phyloP scores from a whole-genome alignment of 1,284 basidiomycete species.

The Ustilago loliicola region DNA sequence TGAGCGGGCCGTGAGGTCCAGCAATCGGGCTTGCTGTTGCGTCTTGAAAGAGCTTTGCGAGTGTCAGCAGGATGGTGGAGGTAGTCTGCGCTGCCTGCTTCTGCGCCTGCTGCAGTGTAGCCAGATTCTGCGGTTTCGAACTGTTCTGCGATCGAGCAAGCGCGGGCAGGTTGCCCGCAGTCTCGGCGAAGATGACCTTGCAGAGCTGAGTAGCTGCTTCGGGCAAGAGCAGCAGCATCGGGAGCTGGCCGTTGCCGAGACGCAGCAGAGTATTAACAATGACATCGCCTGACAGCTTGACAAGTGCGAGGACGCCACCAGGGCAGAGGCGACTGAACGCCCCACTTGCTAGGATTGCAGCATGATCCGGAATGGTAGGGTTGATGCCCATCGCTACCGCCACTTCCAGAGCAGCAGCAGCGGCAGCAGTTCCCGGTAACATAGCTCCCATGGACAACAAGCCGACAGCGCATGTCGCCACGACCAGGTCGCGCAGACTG shows the following conservation, averaged over 20 bases:
- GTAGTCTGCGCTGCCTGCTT: constrained; percentile 72
- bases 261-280: constrained; percentile 54
- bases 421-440: constrained; percentile 54
- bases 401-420: constrained; percentile 50
- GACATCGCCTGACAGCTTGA: constrained; percentile 57
- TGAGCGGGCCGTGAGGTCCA: constrained; percentile 51
- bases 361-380: constrained; percentile 45
- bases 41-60: constrained; percentile 76
- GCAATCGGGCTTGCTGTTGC: constrained; percentile 60
- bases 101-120: constrained; percentile 62
- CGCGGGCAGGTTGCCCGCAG: constrained; percentile 54
- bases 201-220: constrained; percentile 54
- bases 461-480: constrained; percentile 61
- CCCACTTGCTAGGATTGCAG: constrained; percentile 47
- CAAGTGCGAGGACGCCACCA: constrained; percentile 61
- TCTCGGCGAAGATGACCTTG: constrained; percentile 59
- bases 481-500: constrained; percentile 62
- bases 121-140: constrained; percentile 18
- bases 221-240: constrained; percentile 61
- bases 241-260: constrained; percentile 61
- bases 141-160: constrained; percentile 18
- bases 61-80: constrained; percentile 75
- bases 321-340: constrained; percentile 53
- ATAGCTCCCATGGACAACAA: constrained; percentile 61
- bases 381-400: constrained; percentile 58